These are phyloP conservation scores for Colletotrichum orbiculare DNA, from an alignment of 2,329 filamentous ascomycete genomes.

Conservation along the genomic window DNA sequence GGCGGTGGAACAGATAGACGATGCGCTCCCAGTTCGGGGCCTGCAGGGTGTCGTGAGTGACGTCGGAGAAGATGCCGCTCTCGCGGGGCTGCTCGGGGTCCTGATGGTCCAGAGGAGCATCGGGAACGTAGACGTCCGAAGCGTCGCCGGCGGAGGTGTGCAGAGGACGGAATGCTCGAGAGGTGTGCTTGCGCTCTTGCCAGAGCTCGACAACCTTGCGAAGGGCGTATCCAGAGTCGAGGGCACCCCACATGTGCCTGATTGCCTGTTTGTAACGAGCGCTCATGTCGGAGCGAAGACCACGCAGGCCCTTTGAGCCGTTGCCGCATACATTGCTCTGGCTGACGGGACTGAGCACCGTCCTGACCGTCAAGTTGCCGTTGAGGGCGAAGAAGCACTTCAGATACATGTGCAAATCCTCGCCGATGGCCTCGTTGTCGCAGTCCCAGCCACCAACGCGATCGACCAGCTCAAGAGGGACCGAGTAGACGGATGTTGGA, in stretches of 20 bases:
- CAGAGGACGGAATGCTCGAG: constrained; percentile 65
- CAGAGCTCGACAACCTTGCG: constrained; percentile 68
- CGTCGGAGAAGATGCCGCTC: constrained; percentile 65
- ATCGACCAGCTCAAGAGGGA: constrained; percentile 74
- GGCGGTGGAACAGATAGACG: constrained; percentile 69
- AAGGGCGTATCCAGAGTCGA: constrained; percentile 75
- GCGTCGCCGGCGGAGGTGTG: constrained; percentile 61
- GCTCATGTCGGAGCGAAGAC: constrained; percentile 66
- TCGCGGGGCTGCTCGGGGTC: constrained; percentile 55
- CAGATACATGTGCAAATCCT: constrained; percentile 82
- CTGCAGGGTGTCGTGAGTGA: constrained; percentile 62
- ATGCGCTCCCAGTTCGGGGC: constrained; percentile 66
- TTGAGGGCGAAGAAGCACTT: constrained; percentile 82
- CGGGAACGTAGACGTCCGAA: constrained; percentile 60
- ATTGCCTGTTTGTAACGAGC: constrained; percentile 79
- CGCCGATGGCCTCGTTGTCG: constrained; percentile 77
- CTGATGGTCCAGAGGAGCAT: constrained; percentile 53
- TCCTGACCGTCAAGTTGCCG: constrained; percentile 72
- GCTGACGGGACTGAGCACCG: constrained; percentile 76
- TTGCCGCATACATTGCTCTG: constrained; percentile 77
- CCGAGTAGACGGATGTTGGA: constrained; percentile 79
- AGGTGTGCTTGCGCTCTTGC: constrained; percentile 67
- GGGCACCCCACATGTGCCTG: constrained; percentile 80
- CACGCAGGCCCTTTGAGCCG: constrained; percentile 61
- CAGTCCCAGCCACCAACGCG: constrained; percentile 79